These are phyloP conservation scores for Xylariaceae sp. DNA, from an alignment of 2,329 filamentous ascomycete species.

Conservation along the genomic window DNA sequence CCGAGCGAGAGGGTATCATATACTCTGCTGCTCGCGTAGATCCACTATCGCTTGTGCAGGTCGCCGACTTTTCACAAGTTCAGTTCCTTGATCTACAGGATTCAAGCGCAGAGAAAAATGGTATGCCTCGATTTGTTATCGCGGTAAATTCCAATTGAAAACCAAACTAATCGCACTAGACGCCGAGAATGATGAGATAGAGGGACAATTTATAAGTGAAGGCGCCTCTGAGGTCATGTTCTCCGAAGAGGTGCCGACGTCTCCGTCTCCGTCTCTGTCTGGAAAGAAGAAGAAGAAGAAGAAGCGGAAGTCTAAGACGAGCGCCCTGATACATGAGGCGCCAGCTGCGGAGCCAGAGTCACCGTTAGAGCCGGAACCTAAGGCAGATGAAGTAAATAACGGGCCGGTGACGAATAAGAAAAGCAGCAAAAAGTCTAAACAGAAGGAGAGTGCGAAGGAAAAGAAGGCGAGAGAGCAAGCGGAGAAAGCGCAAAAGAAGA, in stretches of 20 bases:
- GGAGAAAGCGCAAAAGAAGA: constrained; percentile 17
- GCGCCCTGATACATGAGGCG: neutral
- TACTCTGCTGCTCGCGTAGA: constrained; percentile 23
- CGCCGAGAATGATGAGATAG: constrained; percentile 17
- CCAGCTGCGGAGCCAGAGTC: neutral
- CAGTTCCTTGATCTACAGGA: constrained; percentile 14
- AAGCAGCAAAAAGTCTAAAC: constrained; percentile 7
- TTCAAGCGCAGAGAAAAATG: constrained; percentile 22
- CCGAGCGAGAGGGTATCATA: constrained; percentile 21
- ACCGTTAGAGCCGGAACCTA: neutral
- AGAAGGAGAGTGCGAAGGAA: constrained; percentile 11
- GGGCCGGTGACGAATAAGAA: constrained; percentile 7
- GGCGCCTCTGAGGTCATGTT: constrained; percentile 7
- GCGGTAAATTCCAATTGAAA: constrained; percentile 3
- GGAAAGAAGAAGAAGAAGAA: constrained; percentile 17
- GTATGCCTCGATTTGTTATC: constrained; percentile 16
- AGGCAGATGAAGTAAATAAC: constrained; percentile 7
- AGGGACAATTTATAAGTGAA: constrained; percentile 17
- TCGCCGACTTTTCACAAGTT: constrained; percentile 23
- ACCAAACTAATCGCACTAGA: constrained; percentile 18
- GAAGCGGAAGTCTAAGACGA: constrained; percentile 12
- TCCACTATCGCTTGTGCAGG: constrained; percentile 18
- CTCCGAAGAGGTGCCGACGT: constrained; percentile 3
- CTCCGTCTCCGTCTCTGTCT: constrained; percentile 6
- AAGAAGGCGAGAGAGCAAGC: constrained; percentile 14